Percentiles rank a stretch among this genome's conserved stretches.
Evolutionary conservation across 2,329 filamentous ascomycete genomes (phyloP).

Genomic region (Aspergillus proliferans): DNA sequence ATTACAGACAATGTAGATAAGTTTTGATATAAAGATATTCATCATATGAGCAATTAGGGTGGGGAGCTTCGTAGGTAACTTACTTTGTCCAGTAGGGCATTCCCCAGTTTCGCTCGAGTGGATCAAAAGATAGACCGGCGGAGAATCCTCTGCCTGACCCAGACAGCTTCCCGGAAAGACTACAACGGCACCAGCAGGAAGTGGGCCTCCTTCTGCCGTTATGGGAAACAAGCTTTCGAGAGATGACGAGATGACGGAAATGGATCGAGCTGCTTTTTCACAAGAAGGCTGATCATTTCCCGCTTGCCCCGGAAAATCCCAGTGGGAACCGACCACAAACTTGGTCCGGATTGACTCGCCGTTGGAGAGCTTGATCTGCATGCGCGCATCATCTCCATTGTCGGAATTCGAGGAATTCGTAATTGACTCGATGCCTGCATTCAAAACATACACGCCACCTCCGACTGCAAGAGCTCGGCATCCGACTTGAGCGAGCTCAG

Average conservation of each 20-base stretch:
- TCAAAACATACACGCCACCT: slow-evolving; percentile 82
- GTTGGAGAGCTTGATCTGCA: slow-evolving; percentile 29
- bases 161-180: slow-evolving; percentile 32
- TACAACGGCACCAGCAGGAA: slow-evolving; percentile 59
- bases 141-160: slow-evolving; percentile 20
- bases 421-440: slow-evolving; percentile 54
- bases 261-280: slow-evolving; percentile 51
- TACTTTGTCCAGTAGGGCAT: slow-evolving; percentile 83
- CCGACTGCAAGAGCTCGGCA: slow-evolving; percentile 89
- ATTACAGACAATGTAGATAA: slow-evolving; percentile 99
- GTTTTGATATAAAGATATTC: slow-evolving; percentile 66
- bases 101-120: slow-evolving; percentile 91
- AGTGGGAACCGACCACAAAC: slow-evolving; percentile 30
- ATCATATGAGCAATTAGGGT: slow-evolving; percentile 60
- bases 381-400: slow-evolving; percentile 12
- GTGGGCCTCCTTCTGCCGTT: slow-evolving; percentile 66
- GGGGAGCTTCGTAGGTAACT: slow-evolving; percentile 44
- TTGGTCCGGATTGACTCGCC: slow-evolving; percentile 33
- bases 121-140: slow-evolving; percentile 57
- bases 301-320: slow-evolving; percentile 28
- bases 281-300: slow-evolving; percentile 8
- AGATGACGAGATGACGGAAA: slow-evolving; percentile 63
- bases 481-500: slow-evolving; percentile 84
- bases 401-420: slow-evolving; percentile 7
- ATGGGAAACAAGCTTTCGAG: slow-evolving; percentile 63